A percentile compares a stretch with the other conserved stretches of the same genome.
Evolutionary conservation across 768 basidiomycete species (phyloP).

Genomic region (Lyophyllum shimeji): DNA sequence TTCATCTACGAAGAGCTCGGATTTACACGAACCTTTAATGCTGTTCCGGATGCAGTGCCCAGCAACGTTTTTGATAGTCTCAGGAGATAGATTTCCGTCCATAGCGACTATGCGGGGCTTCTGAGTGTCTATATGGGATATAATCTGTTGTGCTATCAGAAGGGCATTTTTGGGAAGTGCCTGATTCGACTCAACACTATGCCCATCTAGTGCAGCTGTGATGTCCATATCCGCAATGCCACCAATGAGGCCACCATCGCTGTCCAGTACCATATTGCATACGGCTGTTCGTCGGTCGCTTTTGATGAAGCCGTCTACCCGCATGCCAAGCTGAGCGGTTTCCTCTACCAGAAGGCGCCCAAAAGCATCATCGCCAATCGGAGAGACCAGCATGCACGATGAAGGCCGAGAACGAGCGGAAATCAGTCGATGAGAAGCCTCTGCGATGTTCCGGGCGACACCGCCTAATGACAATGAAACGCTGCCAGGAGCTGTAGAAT

Average conservation of each 20-base stretch:
- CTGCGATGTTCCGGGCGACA: conserved; percentile 94
- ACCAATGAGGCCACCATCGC: conserved; percentile 65
- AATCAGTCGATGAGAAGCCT: conserved; percentile 75
- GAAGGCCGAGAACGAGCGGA: conserved; percentile 31
- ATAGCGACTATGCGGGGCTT: conserved; percentile 63
- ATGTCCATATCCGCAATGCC: conserved; percentile 94
- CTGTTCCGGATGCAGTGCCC: conserved; percentile 43
- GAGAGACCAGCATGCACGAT: conserved; percentile 66
- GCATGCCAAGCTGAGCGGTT: conserved; percentile 65
- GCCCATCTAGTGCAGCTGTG: conserved; percentile 45
- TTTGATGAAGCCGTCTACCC: conserved; percentile 70
- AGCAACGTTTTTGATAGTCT: conserved; percentile 51
- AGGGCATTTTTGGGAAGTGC: not conserved
- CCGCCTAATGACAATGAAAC: conserved; percentile 80
- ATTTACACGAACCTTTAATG: conserved; percentile 51
- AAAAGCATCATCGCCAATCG: conserved; percentile 76
- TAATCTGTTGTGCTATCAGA: conserved; percentile 39
- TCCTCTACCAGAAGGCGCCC: conserved; percentile 65
- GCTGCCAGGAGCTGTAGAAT: conserved; percentile 80
- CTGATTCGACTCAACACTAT: conserved; percentile 37
- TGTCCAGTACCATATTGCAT: conserved; percentile 84
- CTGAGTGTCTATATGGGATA: conserved; percentile 45
- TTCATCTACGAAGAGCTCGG: not conserved
- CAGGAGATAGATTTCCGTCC: conserved; percentile 72
- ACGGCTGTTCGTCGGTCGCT: conserved; percentile 61